Percentiles rank a stretch among this genome's conserved stretches.
These are phyloP conservation scores for Xylariaceae sp. DNA, from an alignment of 2,329 filamentous ascomycete species.

Conservation along the genomic window DNA sequence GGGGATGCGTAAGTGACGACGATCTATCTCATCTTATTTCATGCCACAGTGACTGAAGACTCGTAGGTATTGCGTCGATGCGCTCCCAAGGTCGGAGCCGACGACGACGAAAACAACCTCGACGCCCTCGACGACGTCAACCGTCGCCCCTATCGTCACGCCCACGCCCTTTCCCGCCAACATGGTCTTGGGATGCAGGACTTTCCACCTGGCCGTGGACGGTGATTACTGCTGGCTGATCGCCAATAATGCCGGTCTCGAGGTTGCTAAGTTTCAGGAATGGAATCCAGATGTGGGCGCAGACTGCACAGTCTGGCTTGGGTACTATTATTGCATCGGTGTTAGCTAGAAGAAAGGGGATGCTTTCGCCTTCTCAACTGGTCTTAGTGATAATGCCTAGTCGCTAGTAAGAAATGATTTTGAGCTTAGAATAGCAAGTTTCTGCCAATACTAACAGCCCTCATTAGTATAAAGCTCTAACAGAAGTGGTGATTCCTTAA, in stretches of 20 bases:
- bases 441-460: background rate
- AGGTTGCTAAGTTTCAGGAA: background rate
- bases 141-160: too few species aligned
- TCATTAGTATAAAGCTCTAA: background rate
- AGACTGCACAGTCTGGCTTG: slow-evolving; percentile 4
- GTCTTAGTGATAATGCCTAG: background rate
- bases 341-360: background rate
- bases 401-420: background rate
- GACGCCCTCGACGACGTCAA: too few species aligned
- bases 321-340: slow-evolving; percentile 10
- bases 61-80: too few species aligned
- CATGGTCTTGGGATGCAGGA: background rate
- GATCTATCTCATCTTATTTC: too few species aligned
- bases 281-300: slow-evolving; percentile 9
- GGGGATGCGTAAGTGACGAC: too few species aligned
- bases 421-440: background rate
- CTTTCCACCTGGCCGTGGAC: background rate
- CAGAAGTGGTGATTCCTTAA: background rate
- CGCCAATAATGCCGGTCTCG: slow-evolving; percentile 1
- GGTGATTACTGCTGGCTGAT: slow-evolving; percentile 5
- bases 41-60: too few species aligned
- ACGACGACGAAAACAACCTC: too few species aligned
- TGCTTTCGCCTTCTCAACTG: background rate
- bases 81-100: too few species aligned
- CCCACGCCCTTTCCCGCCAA: background rate